phyloP scores from a whole-genome alignment of 2,329 filamentous ascomycete genomes.

The Aspergillus fijiensis region DNA sequence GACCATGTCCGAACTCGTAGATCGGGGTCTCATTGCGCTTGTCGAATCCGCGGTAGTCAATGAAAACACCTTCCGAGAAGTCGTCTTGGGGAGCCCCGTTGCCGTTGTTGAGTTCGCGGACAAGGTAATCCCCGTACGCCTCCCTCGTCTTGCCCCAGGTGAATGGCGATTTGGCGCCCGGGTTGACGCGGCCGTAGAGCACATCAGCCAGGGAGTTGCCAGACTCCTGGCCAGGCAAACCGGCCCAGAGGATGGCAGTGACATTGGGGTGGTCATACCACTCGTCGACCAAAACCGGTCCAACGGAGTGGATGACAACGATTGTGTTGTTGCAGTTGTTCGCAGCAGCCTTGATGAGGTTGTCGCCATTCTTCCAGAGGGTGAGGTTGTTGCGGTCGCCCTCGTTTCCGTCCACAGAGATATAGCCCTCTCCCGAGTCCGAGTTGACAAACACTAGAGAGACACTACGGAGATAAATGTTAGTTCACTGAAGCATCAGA shows the following conservation, averaged over 20 bases:
- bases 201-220: constrained; percentile 73
- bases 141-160: constrained; percentile 56
- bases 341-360: constrained; percentile 77
- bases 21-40: constrained; percentile 55
- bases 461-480: constrained; percentile 32
- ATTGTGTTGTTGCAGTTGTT: constrained; percentile 82
- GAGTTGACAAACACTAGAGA: constrained; percentile 87
- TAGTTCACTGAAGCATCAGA: background rate
- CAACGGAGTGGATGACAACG: constrained; percentile 83
- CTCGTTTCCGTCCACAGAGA: constrained; percentile 75
- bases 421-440: constrained; percentile 82
- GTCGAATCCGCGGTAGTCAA: constrained; percentile 56
- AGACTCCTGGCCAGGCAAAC: constrained; percentile 71
- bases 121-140: constrained; percentile 57
- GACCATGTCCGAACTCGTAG: constrained; percentile 63
- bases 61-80: constrained; percentile 63
- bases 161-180: constrained; percentile 62
- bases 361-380: constrained; percentile 79
- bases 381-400: constrained; percentile 94
- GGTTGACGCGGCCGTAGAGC: constrained; percentile 67
- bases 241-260: constrained; percentile 73
- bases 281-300: constrained; percentile 72
- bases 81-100: constrained; percentile 56
- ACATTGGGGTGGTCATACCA: constrained; percentile 63
- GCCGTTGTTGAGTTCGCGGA: constrained; percentile 60